Conservation (phyloP, 768 basidiomycete genomes). For the Collybia mongolica region DNA sequence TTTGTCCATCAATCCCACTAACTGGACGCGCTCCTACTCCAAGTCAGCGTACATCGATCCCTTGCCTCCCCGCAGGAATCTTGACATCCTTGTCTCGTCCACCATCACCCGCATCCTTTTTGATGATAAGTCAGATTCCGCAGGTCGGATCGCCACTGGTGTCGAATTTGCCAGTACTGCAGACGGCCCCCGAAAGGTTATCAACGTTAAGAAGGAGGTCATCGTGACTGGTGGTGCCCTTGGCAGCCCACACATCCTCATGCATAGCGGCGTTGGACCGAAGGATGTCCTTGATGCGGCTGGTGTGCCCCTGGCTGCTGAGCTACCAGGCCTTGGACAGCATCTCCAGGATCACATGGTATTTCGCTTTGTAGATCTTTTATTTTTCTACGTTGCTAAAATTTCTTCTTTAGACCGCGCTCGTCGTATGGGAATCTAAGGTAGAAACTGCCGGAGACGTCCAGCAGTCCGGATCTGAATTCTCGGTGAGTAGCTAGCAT, state of each 20-base stretch:
- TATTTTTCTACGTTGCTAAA: not conserved
- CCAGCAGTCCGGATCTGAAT: constrained; percentile 22
- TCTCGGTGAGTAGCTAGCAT: constrained; percentile 22
- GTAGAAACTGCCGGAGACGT: constrained; percentile 34
- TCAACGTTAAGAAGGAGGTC: constrained; percentile 43
- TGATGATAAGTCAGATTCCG: constrained; percentile 22
- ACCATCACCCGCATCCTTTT: constrained; percentile 59
- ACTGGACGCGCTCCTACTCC: constrained; percentile 63
- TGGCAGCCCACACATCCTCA: constrained; percentile 53
- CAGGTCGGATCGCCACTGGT: constrained; percentile 44
- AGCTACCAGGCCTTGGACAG: constrained; percentile 60
- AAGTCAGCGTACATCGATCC: constrained; percentile 59
- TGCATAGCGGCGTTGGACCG: constrained; percentile 60
- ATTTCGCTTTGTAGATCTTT: not conserved
- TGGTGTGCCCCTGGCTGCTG: constrained; percentile 40
- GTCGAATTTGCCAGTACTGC: constrained; percentile 43
- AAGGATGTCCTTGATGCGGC: constrained; percentile 45
- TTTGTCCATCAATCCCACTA: constrained; percentile 57
- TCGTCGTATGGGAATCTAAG: constrained; percentile 11
- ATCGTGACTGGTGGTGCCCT: constrained; percentile 43
- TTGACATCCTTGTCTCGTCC: constrained; percentile 59
- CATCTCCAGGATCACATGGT: constrained; percentile 53
- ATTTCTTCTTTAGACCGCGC: constrained; percentile 4
- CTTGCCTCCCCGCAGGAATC: constrained; percentile 58
- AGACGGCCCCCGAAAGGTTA: constrained; percentile 4